Percentiles rank a stretch among this genome's conserved stretches.
phyloP scores from a whole-genome alignment of 352 stramenopile genomes.

The Pythium biforme region DNA sequence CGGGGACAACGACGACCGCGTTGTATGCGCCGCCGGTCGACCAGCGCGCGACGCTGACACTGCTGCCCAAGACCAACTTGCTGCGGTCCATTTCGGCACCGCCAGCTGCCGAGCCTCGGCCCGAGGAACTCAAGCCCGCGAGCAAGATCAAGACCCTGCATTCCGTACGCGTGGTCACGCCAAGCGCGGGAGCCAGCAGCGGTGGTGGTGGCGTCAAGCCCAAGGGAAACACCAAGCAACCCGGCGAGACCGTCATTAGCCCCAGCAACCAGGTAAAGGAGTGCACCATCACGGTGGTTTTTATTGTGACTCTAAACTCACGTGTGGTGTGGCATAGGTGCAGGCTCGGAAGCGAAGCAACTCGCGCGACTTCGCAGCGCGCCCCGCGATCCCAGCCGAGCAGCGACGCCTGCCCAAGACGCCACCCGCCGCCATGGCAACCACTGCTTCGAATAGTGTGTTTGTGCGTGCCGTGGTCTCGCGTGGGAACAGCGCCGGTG shows the following conservation, averaged over 20 bases:
- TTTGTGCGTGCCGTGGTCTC: slow-evolving; percentile 33
- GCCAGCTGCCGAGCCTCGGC: not conserved
- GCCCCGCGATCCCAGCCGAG: slow-evolving; percentile 7
- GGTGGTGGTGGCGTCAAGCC: not conserved
- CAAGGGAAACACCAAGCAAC: not conserved
- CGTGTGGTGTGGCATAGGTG: too few species aligned
- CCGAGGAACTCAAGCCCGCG: slow-evolving; percentile 14
- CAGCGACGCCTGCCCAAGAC: slow-evolving; percentile 11
- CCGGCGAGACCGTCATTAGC: not conserved
- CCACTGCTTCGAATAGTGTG: slow-evolving; percentile 18
- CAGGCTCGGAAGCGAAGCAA: slow-evolving; percentile 26
- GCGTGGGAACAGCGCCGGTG: slow-evolving; percentile 8
- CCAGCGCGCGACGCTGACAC: slow-evolving; percentile 30
- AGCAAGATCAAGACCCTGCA: slow-evolving; percentile 18
- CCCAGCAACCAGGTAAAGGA: not conserved
- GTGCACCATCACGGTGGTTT: too few species aligned
- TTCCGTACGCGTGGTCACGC: slow-evolving; percentile 6
- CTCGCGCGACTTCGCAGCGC: slow-evolving; percentile 21
- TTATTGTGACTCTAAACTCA: too few species aligned
- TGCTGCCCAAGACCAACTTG: slow-evolving; percentile 28
- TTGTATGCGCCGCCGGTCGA: slow-evolving; percentile 24
- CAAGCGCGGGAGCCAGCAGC: not conserved
- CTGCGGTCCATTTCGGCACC: slow-evolving; percentile 21
- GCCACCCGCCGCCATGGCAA: not conserved
- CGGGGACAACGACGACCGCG: not conserved